Conservation (phyloP, 768 basidiomycete species). For the Tricholoma sp. region DNA sequence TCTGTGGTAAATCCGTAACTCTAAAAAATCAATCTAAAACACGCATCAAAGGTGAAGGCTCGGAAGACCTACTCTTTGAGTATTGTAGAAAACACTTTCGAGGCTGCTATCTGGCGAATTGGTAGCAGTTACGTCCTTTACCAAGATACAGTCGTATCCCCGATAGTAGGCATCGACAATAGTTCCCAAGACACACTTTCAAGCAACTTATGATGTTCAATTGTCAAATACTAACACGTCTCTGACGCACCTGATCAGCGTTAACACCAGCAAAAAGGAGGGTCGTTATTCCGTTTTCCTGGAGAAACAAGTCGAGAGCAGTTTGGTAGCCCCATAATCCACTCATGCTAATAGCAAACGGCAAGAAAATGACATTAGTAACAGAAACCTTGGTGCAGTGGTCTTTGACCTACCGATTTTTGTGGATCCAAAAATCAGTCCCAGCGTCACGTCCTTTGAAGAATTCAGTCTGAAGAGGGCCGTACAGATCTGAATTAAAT, state of each 20-base stretch:
- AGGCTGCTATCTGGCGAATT: constrained; percentile 53
- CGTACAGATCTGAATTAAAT: constrained; percentile 58
- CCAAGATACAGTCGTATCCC: constrained; percentile 59
- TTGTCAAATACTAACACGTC: neutral
- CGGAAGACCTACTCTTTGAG: constrained; percentile 39
- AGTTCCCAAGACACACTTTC: constrained; percentile 61
- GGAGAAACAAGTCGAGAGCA: constrained; percentile 56
- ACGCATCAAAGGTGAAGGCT: neutral
- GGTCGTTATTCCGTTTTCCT: constrained; percentile 58
- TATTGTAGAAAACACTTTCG: constrained; percentile 56
- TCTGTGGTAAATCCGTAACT: constrained; percentile 50
- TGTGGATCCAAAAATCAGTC: constrained; percentile 70
- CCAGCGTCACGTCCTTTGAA: constrained; percentile 45
- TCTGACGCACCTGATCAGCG: constrained; percentile 49
- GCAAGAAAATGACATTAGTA: neutral
- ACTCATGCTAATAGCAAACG: constrained; percentile 43
- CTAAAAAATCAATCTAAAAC: constrained; percentile 22
- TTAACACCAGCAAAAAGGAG: constrained; percentile 64
- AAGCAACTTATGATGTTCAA: neutral
- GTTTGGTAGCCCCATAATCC: constrained; percentile 62
- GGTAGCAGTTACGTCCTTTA: constrained; percentile 58
- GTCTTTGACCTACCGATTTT: constrained; percentile 46
- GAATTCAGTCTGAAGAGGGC: constrained; percentile 54
- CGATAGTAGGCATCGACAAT: constrained; percentile 58
- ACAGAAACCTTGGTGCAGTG: neutral